These are phyloP conservation scores for Hypericum perforatum DNA, from an alignment of 345 rosid genomes.

Conservation along the genomic window DNA sequence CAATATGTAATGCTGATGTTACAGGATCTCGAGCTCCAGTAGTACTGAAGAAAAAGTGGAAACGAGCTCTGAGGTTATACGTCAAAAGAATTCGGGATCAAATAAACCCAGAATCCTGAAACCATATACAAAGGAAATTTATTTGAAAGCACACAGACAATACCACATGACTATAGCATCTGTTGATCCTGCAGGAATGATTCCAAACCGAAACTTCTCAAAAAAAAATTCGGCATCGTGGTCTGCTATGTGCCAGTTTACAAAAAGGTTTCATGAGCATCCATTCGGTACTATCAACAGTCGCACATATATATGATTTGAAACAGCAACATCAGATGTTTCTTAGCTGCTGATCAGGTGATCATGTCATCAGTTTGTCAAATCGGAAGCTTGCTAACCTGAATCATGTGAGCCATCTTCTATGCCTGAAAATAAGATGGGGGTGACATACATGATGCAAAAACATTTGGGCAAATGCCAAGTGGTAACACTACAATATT, in stretches of 20 bases:
- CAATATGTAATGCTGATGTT: constrained; percentile 84
- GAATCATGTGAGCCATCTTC: constrained; percentile 21
- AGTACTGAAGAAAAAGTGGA: constrained; percentile 43
- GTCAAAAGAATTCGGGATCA: neutral
- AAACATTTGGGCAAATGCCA: no score
- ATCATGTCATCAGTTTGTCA: neutral
- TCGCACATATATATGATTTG: no score
- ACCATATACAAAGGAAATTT: neutral
- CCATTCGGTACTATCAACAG: no score
- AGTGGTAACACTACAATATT: no score
- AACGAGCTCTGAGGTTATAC: neutral
- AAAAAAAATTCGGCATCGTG: constrained; percentile 31
- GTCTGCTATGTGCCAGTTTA: constrained; percentile 28
- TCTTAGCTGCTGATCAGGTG: no score
- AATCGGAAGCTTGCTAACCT: constrained; percentile 29
- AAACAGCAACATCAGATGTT: no score
- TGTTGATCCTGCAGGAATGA: constrained; percentile 91
- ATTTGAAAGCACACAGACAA: constrained; percentile 7
- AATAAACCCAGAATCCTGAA: neutral
- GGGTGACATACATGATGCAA: no score
- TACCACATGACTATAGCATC: constrained; percentile 89
- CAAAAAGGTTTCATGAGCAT: constrained; percentile 6
- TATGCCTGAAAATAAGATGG: constrained; percentile 30
- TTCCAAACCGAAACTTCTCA: constrained; percentile 57
- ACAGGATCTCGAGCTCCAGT: constrained; percentile 91